Percentiles rank a stretch among this genome's conserved stretches.
Conservation (phyloP, 2,329 filamentous ascomycete genomes). For the Colletotrichum lindemuthianum region DNA sequence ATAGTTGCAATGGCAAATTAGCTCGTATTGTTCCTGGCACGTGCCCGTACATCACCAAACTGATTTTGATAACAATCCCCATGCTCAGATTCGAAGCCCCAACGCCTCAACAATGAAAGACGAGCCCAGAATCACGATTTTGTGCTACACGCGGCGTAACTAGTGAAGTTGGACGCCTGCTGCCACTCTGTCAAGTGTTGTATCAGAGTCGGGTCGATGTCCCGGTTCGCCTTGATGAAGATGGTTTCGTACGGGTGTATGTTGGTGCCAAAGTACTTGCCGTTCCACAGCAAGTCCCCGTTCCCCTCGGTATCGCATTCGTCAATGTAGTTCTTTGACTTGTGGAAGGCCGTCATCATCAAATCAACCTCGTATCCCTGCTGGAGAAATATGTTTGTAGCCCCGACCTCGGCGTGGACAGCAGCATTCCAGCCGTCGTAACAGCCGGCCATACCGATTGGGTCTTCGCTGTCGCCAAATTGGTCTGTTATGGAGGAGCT, state of each 20-base stretch:
- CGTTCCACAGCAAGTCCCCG: slow-evolving; percentile 42
- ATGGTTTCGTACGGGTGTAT: slow-evolving; percentile 51
- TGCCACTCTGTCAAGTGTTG: slow-evolving; percentile 46
- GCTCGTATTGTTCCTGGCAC: too few relatives aligned
- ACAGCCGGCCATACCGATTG: slow-evolving; percentile 44
- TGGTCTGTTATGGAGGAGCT: slow-evolving; percentile 36
- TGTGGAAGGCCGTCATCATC: slow-evolving; percentile 46
- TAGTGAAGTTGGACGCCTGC: slow-evolving; percentile 37
- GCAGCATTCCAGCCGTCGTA: slow-evolving; percentile 41
- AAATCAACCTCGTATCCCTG: slow-evolving; percentile 47
- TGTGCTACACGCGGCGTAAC: slow-evolving; percentile 41
- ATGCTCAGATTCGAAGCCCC: neutral
- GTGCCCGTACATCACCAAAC: too few relatives aligned
- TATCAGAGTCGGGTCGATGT: slow-evolving; percentile 43
- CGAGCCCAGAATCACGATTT: neutral
- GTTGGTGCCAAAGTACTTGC: slow-evolving; percentile 46
- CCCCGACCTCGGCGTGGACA: slow-evolving; percentile 45
- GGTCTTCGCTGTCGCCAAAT: slow-evolving; percentile 40
- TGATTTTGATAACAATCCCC: too few relatives aligned
- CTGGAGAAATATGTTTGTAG: slow-evolving; percentile 42
- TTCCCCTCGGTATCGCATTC: slow-evolving; percentile 34
- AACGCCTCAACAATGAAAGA: neutral
- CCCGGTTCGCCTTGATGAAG: slow-evolving; percentile 48
- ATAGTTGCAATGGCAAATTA: too few relatives aligned
- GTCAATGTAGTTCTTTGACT: slow-evolving; percentile 27